A percentile compares a stretch with the other conserved stretches of the same genome.
phyloP scores from a whole-genome alignment of 1,139 yeast species.

The Taphrina communis region DNA sequence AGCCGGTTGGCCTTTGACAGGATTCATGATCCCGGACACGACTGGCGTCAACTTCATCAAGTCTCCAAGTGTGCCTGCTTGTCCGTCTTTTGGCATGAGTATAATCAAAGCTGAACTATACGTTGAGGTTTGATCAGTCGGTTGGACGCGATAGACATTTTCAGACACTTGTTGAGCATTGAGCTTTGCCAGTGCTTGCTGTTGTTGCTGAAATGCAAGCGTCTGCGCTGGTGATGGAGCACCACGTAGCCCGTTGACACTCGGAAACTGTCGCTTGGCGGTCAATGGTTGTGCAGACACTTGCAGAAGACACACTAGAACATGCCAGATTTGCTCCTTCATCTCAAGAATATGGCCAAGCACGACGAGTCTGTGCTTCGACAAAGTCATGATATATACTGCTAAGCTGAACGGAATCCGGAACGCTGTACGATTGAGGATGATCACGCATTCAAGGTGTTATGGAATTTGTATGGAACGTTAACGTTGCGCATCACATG shows the following conservation, averaged over 20 bases:
- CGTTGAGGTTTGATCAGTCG: slow-evolving; percentile 14
- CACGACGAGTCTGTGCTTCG: background rate
- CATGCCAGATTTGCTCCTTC: background rate
- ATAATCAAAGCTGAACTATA: slow-evolving; percentile 23
- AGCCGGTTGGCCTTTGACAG: slow-evolving; percentile 12
- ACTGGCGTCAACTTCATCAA: slow-evolving; percentile 6
- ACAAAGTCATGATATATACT: background rate
- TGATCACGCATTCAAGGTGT: background rate
- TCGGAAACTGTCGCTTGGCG: slow-evolving; percentile 9
- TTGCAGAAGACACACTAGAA: background rate
- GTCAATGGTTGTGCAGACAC: slow-evolving; percentile 5
- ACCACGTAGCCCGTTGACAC: slow-evolving; percentile 6
- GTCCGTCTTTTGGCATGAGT: slow-evolving; percentile 14
- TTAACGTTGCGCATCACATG: too few species aligned
- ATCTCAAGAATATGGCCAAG: background rate
- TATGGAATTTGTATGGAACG: too few species aligned
- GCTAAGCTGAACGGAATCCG: background rate
- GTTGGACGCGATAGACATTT: slow-evolving; percentile 26
- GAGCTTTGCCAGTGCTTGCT: slow-evolving; percentile 20
- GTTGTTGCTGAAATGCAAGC: slow-evolving; percentile 16
- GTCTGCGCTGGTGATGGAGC: slow-evolving; percentile 7
- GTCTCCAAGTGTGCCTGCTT: slow-evolving; percentile 18
- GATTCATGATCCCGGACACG: slow-evolving; percentile 15
- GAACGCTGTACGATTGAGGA: background rate
- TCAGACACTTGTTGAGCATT: slow-evolving; percentile 27